Evolutionary conservation across 75 land plant species (phyloP).

Genomic region (Larix kaempferi): DNA sequence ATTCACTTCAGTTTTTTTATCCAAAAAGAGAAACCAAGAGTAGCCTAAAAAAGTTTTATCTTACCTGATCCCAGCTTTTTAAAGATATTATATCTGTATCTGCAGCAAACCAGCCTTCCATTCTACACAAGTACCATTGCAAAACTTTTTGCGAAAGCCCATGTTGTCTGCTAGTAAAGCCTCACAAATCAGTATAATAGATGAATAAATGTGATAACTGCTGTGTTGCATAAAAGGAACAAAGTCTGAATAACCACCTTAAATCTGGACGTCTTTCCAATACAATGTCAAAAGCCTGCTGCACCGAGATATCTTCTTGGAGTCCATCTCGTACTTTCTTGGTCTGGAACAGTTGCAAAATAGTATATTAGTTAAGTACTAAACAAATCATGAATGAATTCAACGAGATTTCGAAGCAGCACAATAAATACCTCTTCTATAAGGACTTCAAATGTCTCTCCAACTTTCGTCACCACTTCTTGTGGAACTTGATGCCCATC

Average conservation of each 20-base stretch:
- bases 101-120: conserved; percentile 63
- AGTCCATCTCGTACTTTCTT: conserved; percentile 27
- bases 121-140: conserved; percentile 52
- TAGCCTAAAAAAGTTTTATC: too few species aligned
- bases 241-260: conserved; percentile 19
- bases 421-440: conserved; percentile 23
- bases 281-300: conserved; percentile 26
- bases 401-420: too few species aligned
- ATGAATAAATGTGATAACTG: too few species aligned
- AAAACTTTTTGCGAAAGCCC: conserved; percentile 41
- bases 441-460: conserved; percentile 35
- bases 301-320: conserved; percentile 37
- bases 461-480: conserved; percentile 37
- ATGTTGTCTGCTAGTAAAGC: conserved; percentile 17
- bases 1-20: too few species aligned
- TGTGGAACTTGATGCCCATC: conserved; percentile 53
- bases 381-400: too few species aligned
- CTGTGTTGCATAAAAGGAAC: too few species aligned
- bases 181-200: too few species aligned
- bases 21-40: too few species aligned
- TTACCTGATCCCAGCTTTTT: conserved; percentile 43
- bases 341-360: conserved; percentile 16
- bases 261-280: conserved; percentile 44
- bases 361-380: too few species aligned
- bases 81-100: conserved; percentile 49